Percentiles rank a stretch among this genome's conserved stretches.
Evolutionary conservation across 192 early-diverging fungal genomes (phyloP).

Genomic region (Coemansia sp.): DNA sequence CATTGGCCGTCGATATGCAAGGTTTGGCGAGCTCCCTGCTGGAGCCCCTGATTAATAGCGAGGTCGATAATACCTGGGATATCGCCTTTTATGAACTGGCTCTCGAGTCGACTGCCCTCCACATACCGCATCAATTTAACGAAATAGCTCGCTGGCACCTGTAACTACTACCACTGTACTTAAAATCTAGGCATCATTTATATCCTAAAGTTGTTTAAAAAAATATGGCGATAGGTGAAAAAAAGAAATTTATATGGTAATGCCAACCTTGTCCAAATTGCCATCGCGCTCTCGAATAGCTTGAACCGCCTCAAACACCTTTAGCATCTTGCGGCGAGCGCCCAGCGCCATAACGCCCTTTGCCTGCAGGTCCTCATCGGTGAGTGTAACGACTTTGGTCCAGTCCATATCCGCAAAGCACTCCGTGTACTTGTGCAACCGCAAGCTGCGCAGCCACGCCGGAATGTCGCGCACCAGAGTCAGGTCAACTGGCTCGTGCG

Average conservation of each 20-base stretch:
- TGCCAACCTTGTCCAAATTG: slow-evolving; percentile 3
- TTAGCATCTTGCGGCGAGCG: slow-evolving; percentile 93
- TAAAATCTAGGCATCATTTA: background rate
- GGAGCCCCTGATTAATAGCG: background rate
- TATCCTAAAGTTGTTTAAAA: background rate
- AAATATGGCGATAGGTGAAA: background rate
- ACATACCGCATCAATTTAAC: slow-evolving; percentile 30
- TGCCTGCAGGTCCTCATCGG: slow-evolving; percentile 74
- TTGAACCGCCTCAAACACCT: slow-evolving; percentile 81
- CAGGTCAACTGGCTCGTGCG: slow-evolving; percentile 30
- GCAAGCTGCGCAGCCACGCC: slow-evolving; percentile 85
- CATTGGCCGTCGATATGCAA: slow-evolving; percentile 13
- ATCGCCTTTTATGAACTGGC: slow-evolving; percentile 49
- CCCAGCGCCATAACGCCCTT: slow-evolving; percentile 91
- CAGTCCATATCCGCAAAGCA: slow-evolving; percentile 86
- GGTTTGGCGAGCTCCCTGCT: slow-evolving; percentile 24
- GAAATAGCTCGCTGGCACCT: slow-evolving; percentile 47
- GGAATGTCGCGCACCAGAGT: slow-evolving; percentile 74
- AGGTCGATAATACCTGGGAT: slow-evolving; percentile 35
- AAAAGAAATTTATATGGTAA: background rate
- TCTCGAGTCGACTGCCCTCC: slow-evolving; percentile 28
- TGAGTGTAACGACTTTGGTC: slow-evolving; percentile 83
- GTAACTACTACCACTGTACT: background rate
- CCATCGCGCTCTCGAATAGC: slow-evolving; percentile 6
- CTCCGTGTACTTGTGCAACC: slow-evolving; percentile 93